A percentile compares a stretch with the other conserved stretches of the same genome.
These are phyloP conservation scores for Boletellus ananas DNA, from an alignment of 768 basidiomycete species.

Conservation along the genomic window DNA sequence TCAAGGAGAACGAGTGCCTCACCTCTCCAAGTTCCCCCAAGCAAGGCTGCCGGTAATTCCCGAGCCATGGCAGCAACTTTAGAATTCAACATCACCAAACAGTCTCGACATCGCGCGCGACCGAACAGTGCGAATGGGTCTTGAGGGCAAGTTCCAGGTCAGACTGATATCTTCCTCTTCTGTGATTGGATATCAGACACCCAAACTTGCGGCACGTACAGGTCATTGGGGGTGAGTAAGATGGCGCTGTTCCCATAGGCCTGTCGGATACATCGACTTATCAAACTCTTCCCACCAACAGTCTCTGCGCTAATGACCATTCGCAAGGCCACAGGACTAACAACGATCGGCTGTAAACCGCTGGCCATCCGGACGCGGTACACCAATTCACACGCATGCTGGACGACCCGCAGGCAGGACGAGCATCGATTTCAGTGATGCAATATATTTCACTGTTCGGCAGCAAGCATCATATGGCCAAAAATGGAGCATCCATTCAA, in stretches of 20 bases:
- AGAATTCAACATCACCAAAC: background rate
- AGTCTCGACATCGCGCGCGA: background rate
- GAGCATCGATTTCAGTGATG: background rate
- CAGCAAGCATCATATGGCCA: constrained; percentile 4
- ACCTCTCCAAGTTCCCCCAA: too few relatives aligned
- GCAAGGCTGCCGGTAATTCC: too few relatives aligned
- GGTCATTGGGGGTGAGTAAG: background rate
- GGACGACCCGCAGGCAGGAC: background rate
- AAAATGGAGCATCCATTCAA: too few relatives aligned
- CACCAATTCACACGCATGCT: background rate
- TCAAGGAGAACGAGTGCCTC: too few relatives aligned
- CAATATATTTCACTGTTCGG: constrained; percentile 23
- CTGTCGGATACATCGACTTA: background rate
- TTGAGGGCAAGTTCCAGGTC: too few relatives aligned
- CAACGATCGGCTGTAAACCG: background rate
- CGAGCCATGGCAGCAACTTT: background rate
- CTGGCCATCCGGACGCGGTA: background rate
- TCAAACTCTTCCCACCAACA: background rate
- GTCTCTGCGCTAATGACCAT: too few relatives aligned
- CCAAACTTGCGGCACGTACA: background rate
- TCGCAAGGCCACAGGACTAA: too few relatives aligned
- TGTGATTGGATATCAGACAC: background rate
- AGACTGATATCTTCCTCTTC: background rate
- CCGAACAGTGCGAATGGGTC: too few relatives aligned
- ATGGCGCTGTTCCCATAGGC: background rate